Conservation (phyloP, 208 protist species). For the Leishmania martiniquensis region DNA sequence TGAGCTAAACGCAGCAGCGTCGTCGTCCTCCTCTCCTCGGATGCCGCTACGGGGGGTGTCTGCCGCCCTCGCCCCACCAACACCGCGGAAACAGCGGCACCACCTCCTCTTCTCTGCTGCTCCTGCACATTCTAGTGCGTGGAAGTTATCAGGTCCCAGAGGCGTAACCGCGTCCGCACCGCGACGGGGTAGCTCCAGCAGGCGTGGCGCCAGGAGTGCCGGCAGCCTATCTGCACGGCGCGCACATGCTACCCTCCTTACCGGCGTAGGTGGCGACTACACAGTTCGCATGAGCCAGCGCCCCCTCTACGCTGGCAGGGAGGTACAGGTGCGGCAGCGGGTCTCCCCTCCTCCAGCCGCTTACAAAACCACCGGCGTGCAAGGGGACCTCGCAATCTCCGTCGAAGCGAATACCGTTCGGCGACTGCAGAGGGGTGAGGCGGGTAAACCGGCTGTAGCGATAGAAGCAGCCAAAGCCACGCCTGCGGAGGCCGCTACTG, state of each 20-base stretch:
- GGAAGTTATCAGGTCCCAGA: neutral
- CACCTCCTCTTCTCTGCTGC: neutral
- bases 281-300: constrained; percentile 7
- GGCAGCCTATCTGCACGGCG: neutral
- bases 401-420: constrained; percentile 22
- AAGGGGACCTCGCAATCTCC: constrained; percentile 18
- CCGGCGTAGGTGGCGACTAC: constrained; percentile 2
- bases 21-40: neutral
- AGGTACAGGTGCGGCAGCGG: neutral
- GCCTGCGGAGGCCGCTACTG: neutral
- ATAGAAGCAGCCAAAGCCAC: neutral
- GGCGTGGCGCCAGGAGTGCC: neutral
- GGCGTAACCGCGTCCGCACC: neutral
- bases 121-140: neutral
- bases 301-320: constrained; percentile 24
- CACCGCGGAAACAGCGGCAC: neutral
- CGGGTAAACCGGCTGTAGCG: neutral
- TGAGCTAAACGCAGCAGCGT: constrained; percentile 1
- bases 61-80: neutral
- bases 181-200: neutral
- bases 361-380: neutral
- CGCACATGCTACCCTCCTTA: neutral
- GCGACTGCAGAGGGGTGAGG: neutral
- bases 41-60: neutral
- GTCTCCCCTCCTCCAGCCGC: neutral